Evolutionary conservation across 2,329 filamentous ascomycete genomes (phyloP), one percentile per base, ranked within the genome.

Genomic region (Aspergillus tanneri): DNA sequence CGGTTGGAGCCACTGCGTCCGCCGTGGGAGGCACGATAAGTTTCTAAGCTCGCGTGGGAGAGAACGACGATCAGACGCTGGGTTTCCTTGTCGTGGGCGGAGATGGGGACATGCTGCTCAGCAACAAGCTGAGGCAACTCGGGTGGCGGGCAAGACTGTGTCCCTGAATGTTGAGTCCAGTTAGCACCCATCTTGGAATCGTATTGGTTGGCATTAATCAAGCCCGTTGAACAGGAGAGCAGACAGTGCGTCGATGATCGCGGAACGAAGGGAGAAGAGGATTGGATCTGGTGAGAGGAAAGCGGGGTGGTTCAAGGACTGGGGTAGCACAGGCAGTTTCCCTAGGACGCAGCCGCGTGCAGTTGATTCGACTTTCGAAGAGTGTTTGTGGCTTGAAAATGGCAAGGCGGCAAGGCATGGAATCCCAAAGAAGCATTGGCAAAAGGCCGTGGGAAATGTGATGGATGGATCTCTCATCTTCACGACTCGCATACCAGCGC

Each of bases 1-100:
- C 88, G 83, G 24, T 66, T 77, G 69, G 83, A 72, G 74, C 85
- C 74, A 67, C 82, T 70, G 66, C 79, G 70, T 14, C 85, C 82
- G 52, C 85, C 85, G 58, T 90, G 85, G 16, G 88, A 87, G 1
- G 93, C 88, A 69, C 95, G 95, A 80, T 96, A 97, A 1, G 93
- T 99, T 73, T 99, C 93, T 59, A 99, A 83, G 64, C 91, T 96
- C 55, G 93, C 93, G 79, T 97, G 95, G 58, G 91, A 96, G 41
- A 99, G 82, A 32, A 99, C 91, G 46, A 99, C 93, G 58, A 99
- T 96, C 58, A 99, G 78, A 49, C 93, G 82, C 72, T 92, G 86
- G 11, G 88, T 87, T 71, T 95, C 87, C 73, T 96, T 96, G 73
- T 99, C 93, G 61, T 81, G 86, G 12, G 85, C 77, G 9, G 90